Conservation (phyloP, 1,284 basidiomycete genomes). For the Meripilus lineatus region DNA sequence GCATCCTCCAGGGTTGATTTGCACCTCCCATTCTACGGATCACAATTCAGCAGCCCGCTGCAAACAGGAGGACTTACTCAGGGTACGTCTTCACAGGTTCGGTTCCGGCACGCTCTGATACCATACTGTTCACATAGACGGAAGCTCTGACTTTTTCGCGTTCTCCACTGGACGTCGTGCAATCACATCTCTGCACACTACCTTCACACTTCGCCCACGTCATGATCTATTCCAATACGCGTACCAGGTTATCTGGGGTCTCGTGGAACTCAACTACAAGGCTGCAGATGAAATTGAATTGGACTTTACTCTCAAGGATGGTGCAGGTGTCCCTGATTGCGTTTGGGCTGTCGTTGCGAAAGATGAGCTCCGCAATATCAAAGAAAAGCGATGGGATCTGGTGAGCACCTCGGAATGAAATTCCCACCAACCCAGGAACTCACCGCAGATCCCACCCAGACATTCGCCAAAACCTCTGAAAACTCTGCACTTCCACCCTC, state of each 20-base stretch:
- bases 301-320: slow-evolving; percentile 67
- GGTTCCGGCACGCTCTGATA: not conserved
- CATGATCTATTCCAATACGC: slow-evolving; percentile 73
- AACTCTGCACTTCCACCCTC: slow-evolving; percentile 51
- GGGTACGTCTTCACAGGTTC: slow-evolving; percentile 19
- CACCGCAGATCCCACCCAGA: slow-evolving; percentile 35
- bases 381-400: slow-evolving; percentile 78
- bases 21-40: slow-evolving; percentile 48
- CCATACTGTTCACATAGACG: slow-evolving; percentile 48
- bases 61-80: slow-evolving; percentile 34
- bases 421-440: not conserved
- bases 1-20: slow-evolving; percentile 45
- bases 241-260: slow-evolving; percentile 53
- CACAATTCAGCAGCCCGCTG: slow-evolving; percentile 65
- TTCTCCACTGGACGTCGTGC: slow-evolving; percentile 84
- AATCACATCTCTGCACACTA: slow-evolving; percentile 71
- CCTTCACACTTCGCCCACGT: slow-evolving; percentile 73
- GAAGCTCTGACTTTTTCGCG: slow-evolving; percentile 73
- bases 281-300: slow-evolving; percentile 67
- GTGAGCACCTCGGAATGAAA: slow-evolving; percentile 40
- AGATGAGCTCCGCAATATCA: slow-evolving; percentile 65
- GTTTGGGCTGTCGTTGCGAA: slow-evolving; percentile 85
- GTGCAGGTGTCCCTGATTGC: slow-evolving; percentile 54
- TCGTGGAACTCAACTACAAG: slow-evolving; percentile 73
- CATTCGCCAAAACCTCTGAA: slow-evolving; percentile 77